These are phyloP conservation scores for Colletotrichum magnum DNA, from an alignment of 2,329 filamentous ascomycete species.

Conservation along the genomic window DNA sequence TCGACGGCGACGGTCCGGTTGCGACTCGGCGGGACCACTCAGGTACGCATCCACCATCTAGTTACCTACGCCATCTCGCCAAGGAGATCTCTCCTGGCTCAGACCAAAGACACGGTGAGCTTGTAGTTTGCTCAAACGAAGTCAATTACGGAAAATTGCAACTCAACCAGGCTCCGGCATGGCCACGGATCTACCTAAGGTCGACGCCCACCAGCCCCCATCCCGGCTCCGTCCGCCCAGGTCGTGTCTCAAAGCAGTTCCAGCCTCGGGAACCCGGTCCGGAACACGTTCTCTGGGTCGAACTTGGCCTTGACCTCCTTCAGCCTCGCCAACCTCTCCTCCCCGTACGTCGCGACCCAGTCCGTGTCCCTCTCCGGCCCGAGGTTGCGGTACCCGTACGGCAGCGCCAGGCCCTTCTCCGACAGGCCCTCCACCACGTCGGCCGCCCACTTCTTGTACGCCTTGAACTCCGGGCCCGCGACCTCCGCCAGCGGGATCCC, in stretches of 20 bases:
- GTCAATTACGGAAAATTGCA: no score
- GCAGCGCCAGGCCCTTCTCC: constrained; percentile 51
- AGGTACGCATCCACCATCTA: no score
- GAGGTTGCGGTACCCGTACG: constrained; percentile 40
- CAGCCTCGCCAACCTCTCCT: constrained; percentile 42
- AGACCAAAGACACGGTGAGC: no score
- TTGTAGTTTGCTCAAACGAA: no score
- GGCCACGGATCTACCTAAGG: no score
- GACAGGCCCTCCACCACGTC: constrained; percentile 46
- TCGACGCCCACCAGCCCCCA: background rate
- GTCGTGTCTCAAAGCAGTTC: background rate
- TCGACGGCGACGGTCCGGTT: no score
- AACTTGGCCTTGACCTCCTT: constrained; percentile 35
- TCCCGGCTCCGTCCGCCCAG: background rate
- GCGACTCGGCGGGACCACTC: no score
- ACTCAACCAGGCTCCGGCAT: no score
- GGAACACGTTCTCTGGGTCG: constrained; percentile 40
- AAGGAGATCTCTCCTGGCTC: no score
- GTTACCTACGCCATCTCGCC: no score
- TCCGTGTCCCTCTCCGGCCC: constrained; percentile 41
- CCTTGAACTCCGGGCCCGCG: constrained; percentile 44
- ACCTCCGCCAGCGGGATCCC: constrained; percentile 44
- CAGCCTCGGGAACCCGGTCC: constrained; percentile 20
- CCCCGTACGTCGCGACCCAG: constrained; percentile 49
- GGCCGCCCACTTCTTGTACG: constrained; percentile 42